Conservation (phyloP, 345 rosid species). For the Salix exigua region DNA sequence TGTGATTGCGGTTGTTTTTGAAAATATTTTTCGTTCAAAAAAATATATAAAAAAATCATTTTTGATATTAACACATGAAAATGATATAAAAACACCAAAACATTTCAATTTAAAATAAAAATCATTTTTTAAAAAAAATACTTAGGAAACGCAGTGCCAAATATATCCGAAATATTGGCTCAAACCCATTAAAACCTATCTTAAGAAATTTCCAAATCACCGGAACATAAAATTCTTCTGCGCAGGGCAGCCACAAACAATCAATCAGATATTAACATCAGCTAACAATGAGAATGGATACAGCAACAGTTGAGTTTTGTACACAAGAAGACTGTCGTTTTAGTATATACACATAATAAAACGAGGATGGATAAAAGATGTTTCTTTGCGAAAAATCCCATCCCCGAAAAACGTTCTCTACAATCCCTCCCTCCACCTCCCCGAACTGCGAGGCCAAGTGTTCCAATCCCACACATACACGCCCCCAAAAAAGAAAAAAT, state of each 20-base stretch:
- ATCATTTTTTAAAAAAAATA: too few species aligned
- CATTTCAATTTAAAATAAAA: too few species aligned
- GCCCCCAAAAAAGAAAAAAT: too few species aligned
- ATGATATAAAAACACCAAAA: too few species aligned
- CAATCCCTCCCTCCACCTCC: conserved; percentile 97
- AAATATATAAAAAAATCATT: too few species aligned
- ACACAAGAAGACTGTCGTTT: conserved; percentile 15
- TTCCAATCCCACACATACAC: conserved; percentile 35
- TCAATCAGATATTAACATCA: conserved; percentile 10
- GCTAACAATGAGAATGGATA: neutral
- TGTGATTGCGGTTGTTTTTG: too few species aligned
- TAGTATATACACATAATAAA: neutral
- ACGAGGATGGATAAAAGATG: neutral
- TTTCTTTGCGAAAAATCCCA: conserved; percentile 74
- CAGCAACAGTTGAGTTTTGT: conserved; percentile 20
- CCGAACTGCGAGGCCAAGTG: conserved; percentile 84
- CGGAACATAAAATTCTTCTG: too few species aligned
- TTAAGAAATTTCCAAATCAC: neutral
- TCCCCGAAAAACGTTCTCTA: conserved; percentile 86
- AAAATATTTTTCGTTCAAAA: too few species aligned
- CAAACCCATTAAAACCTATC: neutral
- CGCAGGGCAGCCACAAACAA: neutral
- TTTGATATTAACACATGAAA: too few species aligned
- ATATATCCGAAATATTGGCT: neutral
- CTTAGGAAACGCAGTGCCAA: too few species aligned